Base-by-base conservation (phyloP, 2,329 filamentous ascomycete species). In the Hypoxylon sp. region DNA sequence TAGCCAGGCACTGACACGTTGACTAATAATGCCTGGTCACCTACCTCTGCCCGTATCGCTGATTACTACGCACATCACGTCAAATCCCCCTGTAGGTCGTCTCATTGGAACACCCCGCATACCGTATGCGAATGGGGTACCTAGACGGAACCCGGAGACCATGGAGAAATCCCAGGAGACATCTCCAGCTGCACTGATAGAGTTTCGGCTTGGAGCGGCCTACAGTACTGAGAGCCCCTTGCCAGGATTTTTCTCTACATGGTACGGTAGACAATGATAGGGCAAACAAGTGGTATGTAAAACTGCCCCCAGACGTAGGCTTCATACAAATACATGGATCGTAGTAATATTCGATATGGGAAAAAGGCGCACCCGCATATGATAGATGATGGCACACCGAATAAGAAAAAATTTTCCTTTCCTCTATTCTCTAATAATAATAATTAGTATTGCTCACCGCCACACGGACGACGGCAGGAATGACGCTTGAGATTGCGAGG, bases 341-440 rank as follows among this genome's bases (percentile, higher is more conserved):
- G 51, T 68, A 60, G 62, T 68, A 65, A 62, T 68, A 68, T 52
- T 61, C 45, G 30, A 68, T 65, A 65, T 68, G 56, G n/a, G n/a
- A 56, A 61, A 40, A 12, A 54, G 56, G 63, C 59, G 18, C 40
- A 30, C 51, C 55, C 32, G 52, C 62, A 68, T 66, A 56, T 16
- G 46, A 62, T 51, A 51, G n/a, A 52, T 56, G n/a, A 52, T 56
- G 26, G 54, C 57, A 65, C 50, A 67, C 57, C 40, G 45, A 30
- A 48, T 33, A 16, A 44, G 33, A 38, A 28, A 66, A 64, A 53
- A 28, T 53, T 54, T 58, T 58, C 32, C 42, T 14, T n/a, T 44
- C 38, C 5, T 44, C 12, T 33, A 5, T 38, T 49, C 26, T 45
- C 38, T 52, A 38, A 52, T 40, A 38, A n/a, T 46, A 9, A 26